Conservation (phyloP, 139 green algal genomes). For the Micractinium sp. region DNA sequence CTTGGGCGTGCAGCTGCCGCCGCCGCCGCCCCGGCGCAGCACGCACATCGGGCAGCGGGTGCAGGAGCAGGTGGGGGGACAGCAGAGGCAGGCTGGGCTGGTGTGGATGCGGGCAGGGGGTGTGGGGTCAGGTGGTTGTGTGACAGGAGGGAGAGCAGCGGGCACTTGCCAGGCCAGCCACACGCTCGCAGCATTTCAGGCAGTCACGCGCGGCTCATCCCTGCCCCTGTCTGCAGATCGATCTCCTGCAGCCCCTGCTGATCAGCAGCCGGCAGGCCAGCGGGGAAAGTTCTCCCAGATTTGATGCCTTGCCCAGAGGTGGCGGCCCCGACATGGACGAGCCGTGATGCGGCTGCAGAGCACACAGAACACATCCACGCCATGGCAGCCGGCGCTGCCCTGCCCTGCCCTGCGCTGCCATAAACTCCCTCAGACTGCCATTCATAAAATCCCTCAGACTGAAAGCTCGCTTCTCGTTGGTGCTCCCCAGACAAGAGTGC, state of each 20-base stretch:
- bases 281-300: background rate
- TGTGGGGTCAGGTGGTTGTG: background rate
- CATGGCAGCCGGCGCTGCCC: background rate
- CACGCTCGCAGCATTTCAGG: background rate
- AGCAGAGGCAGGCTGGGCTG: background rate
- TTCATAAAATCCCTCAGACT: too few species aligned
- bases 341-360: background rate
- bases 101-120: background rate
- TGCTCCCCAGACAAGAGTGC: too few species aligned
- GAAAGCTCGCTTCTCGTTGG: too few species aligned
- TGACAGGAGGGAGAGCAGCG: background rate
- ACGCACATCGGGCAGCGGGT: constrained; percentile 29
- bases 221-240: constrained; percentile 6
- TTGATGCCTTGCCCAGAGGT: background rate
- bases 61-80: constrained; percentile 21
- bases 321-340: background rate
- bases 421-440: background rate
- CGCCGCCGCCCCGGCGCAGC: constrained; percentile 17
- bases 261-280: background rate
- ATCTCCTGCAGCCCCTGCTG: constrained; percentile 36
- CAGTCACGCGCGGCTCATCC: too few species aligned
- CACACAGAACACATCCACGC: background rate
- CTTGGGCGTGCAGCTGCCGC: background rate
- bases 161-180: too few species aligned
- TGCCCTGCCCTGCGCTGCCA: background rate